Conservation (phyloP, 176 grass and related monocot genomes). For the Aegilops speltoides region DNA sequence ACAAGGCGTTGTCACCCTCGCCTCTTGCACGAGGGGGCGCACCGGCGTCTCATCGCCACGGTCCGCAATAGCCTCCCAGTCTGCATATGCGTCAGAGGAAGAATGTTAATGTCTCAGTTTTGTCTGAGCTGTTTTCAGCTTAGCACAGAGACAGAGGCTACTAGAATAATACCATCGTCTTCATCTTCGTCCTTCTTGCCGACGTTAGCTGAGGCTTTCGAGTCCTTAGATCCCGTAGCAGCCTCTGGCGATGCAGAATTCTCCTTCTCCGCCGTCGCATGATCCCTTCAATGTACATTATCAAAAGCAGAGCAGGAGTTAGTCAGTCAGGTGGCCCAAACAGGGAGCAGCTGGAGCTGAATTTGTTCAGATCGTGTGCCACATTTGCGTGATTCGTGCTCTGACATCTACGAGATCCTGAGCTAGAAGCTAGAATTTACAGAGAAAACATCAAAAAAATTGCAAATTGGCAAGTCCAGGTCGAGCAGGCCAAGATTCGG, state of each 20-base stretch:
- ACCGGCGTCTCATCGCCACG: conserved; percentile 36
- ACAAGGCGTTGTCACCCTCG: conserved; percentile 22
- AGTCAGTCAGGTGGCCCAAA: background rate
- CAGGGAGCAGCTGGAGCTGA: background rate
- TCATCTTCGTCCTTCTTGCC: conserved; percentile 34
- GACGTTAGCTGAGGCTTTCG: conserved; percentile 9
- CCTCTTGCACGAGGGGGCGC: conserved; percentile 26
- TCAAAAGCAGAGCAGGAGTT: conserved; percentile 16
- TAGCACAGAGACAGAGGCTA: background rate
- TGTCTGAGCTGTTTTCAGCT: background rate
- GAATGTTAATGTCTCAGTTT: conserved; percentile 12
- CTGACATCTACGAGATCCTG: background rate
- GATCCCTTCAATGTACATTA: conserved; percentile 35
- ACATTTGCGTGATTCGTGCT: background rate
- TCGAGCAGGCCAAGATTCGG: background rate
- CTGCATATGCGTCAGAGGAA: conserved; percentile 40
- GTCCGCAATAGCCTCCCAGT: conserved; percentile 86
- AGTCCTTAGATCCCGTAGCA: conserved; percentile 9
- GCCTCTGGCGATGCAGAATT: conserved; percentile 38
- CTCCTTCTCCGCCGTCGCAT: conserved; percentile 1
- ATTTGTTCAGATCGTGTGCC: background rate
- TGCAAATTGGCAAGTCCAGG: background rate
- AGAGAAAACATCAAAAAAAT: background rate
- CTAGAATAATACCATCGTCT: conserved; percentile 56
- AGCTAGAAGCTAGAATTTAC: background rate